Conservation (phyloP, 176 grass and related monocot species). For the Aegilops speltoides region DNA sequence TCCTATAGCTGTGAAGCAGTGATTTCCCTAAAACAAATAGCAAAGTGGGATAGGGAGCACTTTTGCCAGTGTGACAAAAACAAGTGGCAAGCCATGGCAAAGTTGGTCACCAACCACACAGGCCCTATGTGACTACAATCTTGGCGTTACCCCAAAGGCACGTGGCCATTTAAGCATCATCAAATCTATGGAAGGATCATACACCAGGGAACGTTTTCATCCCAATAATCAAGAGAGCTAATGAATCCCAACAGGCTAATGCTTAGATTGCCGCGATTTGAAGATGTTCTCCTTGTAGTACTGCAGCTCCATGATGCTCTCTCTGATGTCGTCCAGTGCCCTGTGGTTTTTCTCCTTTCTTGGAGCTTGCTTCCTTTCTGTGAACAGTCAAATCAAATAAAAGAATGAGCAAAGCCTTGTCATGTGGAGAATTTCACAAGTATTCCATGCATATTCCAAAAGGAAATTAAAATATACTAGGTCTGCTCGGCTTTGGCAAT, state of each 20-base stretch:
- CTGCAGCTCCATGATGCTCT: conserved; percentile 79
- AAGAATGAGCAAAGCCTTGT: background rate
- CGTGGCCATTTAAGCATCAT: background rate
- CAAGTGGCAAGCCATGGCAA: no score
- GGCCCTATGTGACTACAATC: background rate
- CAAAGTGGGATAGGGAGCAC: no score
- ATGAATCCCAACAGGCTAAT: conserved; percentile 16
- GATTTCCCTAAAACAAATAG: no score
- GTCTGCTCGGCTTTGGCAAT: background rate
- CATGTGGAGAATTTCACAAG: background rate
- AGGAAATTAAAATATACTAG: background rate
- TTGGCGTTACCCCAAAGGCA: background rate
- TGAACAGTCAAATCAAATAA: background rate
- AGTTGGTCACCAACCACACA: no score
- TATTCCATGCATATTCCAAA: background rate
- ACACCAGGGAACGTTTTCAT: background rate
- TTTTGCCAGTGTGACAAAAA: no score
- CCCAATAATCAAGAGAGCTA: background rate
- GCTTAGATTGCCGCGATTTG: conserved; percentile 54
- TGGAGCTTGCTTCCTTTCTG: conserved; percentile 76
- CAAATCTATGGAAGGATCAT: background rate
- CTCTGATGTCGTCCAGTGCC: conserved; percentile 82
- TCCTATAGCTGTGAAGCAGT: no score
- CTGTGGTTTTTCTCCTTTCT: conserved; percentile 72
- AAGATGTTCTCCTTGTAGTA: conserved; percentile 92